These are phyloP conservation scores for Fusarium incarnatum DNA, from an alignment of 2,329 filamentous ascomycete genomes.

Conservation along the genomic window DNA sequence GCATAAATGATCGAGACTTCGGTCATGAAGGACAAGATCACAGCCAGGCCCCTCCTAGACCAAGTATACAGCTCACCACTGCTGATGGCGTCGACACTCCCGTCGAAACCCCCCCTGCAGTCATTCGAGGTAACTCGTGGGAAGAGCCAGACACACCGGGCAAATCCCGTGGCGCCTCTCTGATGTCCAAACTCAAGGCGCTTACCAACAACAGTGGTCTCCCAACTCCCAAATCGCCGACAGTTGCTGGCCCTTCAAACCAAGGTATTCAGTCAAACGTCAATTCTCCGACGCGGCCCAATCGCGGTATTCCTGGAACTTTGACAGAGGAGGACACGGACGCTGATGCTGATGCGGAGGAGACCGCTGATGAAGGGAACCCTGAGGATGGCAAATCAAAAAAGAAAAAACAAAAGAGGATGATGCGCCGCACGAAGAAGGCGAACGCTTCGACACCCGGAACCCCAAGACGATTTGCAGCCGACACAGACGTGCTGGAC, in stretches of 20 bases:
- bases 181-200: slow-evolving; percentile 84
- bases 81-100: slow-evolving; percentile 63
- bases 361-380: slow-evolving; percentile 81
- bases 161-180: slow-evolving; percentile 71
- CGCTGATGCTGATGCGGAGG: slow-evolving; percentile 79
- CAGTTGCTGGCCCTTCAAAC: slow-evolving; percentile 48
- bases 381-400: slow-evolving; percentile 55
- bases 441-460: slow-evolving; percentile 73
- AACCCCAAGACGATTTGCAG: slow-evolving; percentile 65
- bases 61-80: slow-evolving; percentile 82
- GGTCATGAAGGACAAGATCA: slow-evolving; percentile 34
- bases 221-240: slow-evolving; percentile 59
- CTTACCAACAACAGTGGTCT: slow-evolving; percentile 68
- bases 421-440: slow-evolving; percentile 67
- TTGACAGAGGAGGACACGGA: slow-evolving; percentile 62
- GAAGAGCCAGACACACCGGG: slow-evolving; percentile 71
- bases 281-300: slow-evolving; percentile 62
- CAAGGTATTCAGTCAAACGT: slow-evolving; percentile 55
- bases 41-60: slow-evolving; percentile 46
- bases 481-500: slow-evolving; percentile 56
- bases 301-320: slow-evolving; percentile 64
- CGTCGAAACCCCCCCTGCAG: slow-evolving; percentile 60
- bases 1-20: slow-evolving; percentile 39
- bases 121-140: slow-evolving; percentile 73
- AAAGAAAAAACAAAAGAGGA: slow-evolving; percentile 71